These are phyloP conservation scores for Alternaria sp. DNA, from an alignment of 2,329 filamentous ascomycete genomes.

Conservation along the genomic window DNA sequence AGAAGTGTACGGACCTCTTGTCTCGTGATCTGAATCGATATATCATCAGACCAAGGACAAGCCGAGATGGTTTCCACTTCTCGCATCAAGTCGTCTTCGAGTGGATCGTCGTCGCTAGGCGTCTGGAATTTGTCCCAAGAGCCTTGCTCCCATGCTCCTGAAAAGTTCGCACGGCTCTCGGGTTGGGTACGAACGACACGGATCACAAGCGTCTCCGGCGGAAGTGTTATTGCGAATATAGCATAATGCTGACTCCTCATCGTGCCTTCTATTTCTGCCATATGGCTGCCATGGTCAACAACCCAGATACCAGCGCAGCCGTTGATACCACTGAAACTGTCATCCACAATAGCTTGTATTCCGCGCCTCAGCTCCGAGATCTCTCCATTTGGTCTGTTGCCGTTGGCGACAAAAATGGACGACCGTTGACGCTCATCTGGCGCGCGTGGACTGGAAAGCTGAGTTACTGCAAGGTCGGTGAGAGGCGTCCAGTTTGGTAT, in stretches of 20 bases:
- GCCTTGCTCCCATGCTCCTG: slow-evolving; percentile 36
- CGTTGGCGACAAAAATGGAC: slow-evolving; percentile 52
- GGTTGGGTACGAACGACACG: slow-evolving; percentile 35
- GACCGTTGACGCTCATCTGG: slow-evolving; percentile 33
- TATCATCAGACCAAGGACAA: slow-evolving; percentile 27
- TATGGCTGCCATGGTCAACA: slow-evolving; percentile 41
- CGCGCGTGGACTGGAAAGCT: slow-evolving; percentile 29
- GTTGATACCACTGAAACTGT: slow-evolving; percentile 39
- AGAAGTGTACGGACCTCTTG: slow-evolving; percentile 35
- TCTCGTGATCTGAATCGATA: slow-evolving; percentile 44
- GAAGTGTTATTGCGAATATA: slow-evolving; percentile 49
- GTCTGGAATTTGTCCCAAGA: slow-evolving; percentile 38
- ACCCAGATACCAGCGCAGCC: slow-evolving; percentile 51
- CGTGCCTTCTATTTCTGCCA: slow-evolving; percentile 36
- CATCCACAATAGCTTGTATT: slow-evolving; percentile 49
- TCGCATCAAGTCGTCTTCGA: slow-evolving; percentile 37
- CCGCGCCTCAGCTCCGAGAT: slow-evolving; percentile 56
- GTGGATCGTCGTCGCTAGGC: slow-evolving; percentile 27
- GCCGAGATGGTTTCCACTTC: slow-evolving; percentile 45
- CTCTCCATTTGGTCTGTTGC: slow-evolving; percentile 54
- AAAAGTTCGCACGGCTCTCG: slow-evolving; percentile 26
- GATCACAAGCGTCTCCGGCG: slow-evolving; percentile 41
- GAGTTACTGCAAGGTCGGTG: slow-evolving; percentile 56
- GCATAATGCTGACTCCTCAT: slow-evolving; percentile 41
- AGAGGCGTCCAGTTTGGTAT: slow-evolving; percentile 70